A percentile compares a stretch with the other conserved stretches of the same genome.
Evolutionary conservation across 192 early-diverging fungal genomes (phyloP).

Genomic region (Coemansia sp.): DNA sequence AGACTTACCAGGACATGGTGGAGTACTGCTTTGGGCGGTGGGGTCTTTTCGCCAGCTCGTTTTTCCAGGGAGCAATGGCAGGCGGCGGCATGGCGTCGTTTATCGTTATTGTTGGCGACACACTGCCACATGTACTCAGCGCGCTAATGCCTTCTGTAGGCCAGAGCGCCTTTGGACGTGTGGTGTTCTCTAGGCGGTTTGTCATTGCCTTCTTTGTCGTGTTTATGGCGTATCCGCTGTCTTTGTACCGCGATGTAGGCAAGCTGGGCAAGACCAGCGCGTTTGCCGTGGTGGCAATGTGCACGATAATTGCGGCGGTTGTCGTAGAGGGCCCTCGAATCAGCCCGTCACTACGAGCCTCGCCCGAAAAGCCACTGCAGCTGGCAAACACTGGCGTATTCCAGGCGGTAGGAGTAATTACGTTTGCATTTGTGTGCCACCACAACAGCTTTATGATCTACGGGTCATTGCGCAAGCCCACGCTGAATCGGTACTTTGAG

Average conservation of each 20-base stretch:
- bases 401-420: conserved; percentile 85
- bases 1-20: conserved; percentile 81
- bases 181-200: conserved; percentile 67
- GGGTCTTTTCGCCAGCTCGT: conserved; percentile 73
- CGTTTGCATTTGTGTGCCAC: conserved; percentile 96
- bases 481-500: conserved; percentile 77
- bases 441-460: conserved; percentile 94
- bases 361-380: conserved; percentile 24
- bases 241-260: conserved; percentile 83
- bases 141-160: conserved; percentile 64
- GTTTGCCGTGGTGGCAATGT: conserved; percentile 78
- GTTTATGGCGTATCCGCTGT: conserved; percentile 78
- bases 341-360: conserved; percentile 50
- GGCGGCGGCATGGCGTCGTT: conserved; percentile 75
- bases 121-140: conserved; percentile 77
- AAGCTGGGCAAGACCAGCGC: conserved; percentile 86
- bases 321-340: conserved; percentile 67
- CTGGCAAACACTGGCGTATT: conserved; percentile 62
- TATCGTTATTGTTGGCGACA: conserved; percentile 73
- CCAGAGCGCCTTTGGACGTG: conserved; percentile 55
- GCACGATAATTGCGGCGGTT: conserved; percentile 73
- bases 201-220: conserved; percentile 78
- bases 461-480: conserved; percentile 78
- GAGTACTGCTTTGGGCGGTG: conserved; percentile 76
- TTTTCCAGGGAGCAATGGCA: conserved; percentile 92